Evolutionary conservation across 2,329 filamentous ascomycete species (phyloP).

Genomic region (Huntiella omanensis): DNA sequence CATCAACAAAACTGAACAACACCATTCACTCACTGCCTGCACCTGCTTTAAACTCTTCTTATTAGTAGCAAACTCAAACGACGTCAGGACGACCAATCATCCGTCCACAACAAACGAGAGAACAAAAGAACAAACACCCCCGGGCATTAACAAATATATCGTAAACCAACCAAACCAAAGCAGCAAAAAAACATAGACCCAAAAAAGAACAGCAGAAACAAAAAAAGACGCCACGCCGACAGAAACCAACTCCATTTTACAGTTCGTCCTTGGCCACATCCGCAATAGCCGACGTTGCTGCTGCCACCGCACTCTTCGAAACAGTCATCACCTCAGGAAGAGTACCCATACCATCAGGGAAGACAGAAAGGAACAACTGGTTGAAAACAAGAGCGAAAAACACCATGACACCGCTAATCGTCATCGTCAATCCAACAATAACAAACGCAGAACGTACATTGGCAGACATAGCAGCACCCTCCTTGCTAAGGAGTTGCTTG

Average conservation of each 20-base stretch:
- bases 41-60: constrained; percentile 3
- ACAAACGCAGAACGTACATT: constrained; percentile 46
- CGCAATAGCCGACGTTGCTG: not conserved
- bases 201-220: not conserved
- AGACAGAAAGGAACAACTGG: constrained; percentile 6
- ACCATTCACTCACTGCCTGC: not conserved
- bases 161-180: not conserved
- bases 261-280: constrained; percentile 8
- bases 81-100: too few relatives aligned
- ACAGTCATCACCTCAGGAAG: not conserved
- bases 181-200: not conserved
- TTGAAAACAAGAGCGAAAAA: constrained; percentile 11
- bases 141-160: not conserved
- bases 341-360: constrained; percentile 2
- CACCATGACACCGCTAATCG: constrained; percentile 34
- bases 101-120: not conserved
- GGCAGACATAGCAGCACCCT: constrained; percentile 35
- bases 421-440: constrained; percentile 46
- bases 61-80: constrained; percentile 11
- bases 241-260: constrained; percentile 6
- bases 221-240: not conserved
- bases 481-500: constrained; percentile 25
- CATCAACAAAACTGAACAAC: too few relatives aligned
- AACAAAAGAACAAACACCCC: constrained; percentile 1
- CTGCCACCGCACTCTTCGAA: constrained; percentile 1